A percentile compares a stretch with the other conserved stretches of the same genome.
Conservation (phyloP, 2,329 filamentous ascomycete species). For the Nigrospora sphaerica region DNA sequence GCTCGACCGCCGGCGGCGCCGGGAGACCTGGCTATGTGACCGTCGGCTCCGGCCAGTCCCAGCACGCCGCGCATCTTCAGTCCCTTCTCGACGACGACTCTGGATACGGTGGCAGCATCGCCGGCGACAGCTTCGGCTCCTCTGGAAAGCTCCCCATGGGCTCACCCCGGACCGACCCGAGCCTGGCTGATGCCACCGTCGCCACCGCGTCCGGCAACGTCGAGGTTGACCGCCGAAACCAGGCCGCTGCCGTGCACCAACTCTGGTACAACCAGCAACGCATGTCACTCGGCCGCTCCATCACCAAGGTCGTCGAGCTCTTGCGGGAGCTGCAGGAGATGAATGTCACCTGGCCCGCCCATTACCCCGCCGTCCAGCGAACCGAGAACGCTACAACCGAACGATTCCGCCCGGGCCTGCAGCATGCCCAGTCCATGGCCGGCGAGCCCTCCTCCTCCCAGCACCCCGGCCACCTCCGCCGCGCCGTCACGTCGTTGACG, state of each 20-base stretch:
- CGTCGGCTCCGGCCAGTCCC: conserved; percentile 75
- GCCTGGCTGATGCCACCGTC: conserved; percentile 36
- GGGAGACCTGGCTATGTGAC: conserved; percentile 70
- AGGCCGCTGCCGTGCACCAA: conserved; percentile 83
- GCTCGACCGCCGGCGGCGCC: conserved; percentile 17
- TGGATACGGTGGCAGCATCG: conserved; percentile 79
- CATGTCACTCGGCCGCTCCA: conserved; percentile 77
- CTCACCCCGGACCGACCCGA: conserved; percentile 33
- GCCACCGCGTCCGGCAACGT: conserved; percentile 31
- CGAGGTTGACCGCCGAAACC: conserved; percentile 58
- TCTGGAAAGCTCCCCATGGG: conserved; percentile 18
- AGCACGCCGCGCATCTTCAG: conserved; percentile 74
- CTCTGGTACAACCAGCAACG: conserved; percentile 93
- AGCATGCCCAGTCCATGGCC: conserved; percentile 55
- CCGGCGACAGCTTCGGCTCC: conserved; percentile 49
- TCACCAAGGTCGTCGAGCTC: conserved; percentile 78
- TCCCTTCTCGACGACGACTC: conserved; percentile 81
- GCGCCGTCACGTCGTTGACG: conserved; percentile 67
- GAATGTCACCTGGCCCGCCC: conserved; percentile 88
- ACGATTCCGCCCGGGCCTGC: conserved; percentile 46
- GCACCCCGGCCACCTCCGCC: conserved; percentile 47
- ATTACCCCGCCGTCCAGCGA: conserved; percentile 81
- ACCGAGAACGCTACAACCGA: conserved; percentile 34
- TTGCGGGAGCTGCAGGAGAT: conserved; percentile 78
- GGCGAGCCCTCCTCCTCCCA: conserved; percentile 35